Percentiles rank a stretch among this genome's conserved stretches.
phyloP scores from a whole-genome alignment of 805 yeast genomes.

The Yamadazyma endophytica region DNA sequence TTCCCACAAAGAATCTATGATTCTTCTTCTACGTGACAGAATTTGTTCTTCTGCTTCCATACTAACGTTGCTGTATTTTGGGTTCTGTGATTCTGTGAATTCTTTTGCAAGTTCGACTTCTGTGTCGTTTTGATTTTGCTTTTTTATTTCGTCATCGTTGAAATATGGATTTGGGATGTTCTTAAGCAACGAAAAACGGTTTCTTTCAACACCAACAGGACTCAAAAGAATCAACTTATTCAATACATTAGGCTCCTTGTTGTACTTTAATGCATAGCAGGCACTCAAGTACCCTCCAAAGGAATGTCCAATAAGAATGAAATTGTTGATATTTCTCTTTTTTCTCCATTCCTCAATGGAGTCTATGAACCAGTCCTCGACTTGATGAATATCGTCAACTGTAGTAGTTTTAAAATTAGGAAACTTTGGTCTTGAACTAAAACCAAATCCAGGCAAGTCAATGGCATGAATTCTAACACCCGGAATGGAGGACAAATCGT shows the following conservation, averaged over 20 bases:
- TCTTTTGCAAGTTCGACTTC: slow-evolving; percentile 11
- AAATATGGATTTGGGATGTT: slow-evolving; percentile 11
- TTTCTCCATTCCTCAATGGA: slow-evolving; percentile 40
- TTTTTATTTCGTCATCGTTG: slow-evolving; percentile 6
- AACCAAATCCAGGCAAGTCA: slow-evolving; percentile 70
- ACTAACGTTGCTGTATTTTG: slow-evolving; percentile 9
- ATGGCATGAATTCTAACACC: slow-evolving; percentile 61
- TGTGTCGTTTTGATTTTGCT: slow-evolving; percentile 14
- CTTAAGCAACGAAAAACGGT: slow-evolving; percentile 24
- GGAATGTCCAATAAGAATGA: slow-evolving; percentile 40
- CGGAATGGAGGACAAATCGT: slow-evolving; percentile 41
- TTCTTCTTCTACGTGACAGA: slow-evolving; percentile 20
- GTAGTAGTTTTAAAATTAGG: slow-evolving; percentile 28
- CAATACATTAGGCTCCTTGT: slow-evolving; percentile 23
- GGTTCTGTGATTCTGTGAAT: slow-evolving; percentile 8
- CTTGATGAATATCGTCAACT: slow-evolving; percentile 29
- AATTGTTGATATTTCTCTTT: slow-evolving; percentile 28
- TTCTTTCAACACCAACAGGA: slow-evolving; percentile 43
- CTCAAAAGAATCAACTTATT: slow-evolving; percentile 37
- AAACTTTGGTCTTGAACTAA: slow-evolving; percentile 54
- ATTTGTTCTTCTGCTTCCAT: slow-evolving; percentile 8
- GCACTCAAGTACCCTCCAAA: slow-evolving; percentile 43
- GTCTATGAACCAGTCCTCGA: slow-evolving; percentile 43
- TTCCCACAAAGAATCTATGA: slow-evolving; percentile 47
- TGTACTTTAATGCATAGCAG: slow-evolving; percentile 40